These are phyloP conservation scores for Phaeotremella fagi DNA, from an alignment of 768 basidiomycete species.

Conservation along the genomic window DNA sequence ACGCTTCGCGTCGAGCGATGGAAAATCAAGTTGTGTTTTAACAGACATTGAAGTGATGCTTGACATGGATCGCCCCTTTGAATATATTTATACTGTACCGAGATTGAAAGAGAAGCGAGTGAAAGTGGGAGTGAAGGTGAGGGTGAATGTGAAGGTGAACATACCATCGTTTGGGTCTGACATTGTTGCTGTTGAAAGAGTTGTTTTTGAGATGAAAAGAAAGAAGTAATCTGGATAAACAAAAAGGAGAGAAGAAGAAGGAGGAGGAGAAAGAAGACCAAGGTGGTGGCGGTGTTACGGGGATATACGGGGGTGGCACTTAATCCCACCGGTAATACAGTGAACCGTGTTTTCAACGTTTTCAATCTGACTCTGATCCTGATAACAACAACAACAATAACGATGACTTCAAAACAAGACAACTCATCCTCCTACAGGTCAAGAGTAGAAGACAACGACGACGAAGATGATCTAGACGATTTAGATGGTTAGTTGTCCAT, in stretches of 20 bases:
- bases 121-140: neutral
- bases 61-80: too few relatives aligned
- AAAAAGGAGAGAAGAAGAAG: neutral
- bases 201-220: neutral
- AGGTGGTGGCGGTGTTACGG: neutral
- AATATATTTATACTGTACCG: slow-evolving; percentile 1
- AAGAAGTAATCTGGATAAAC: neutral
- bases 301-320: neutral
- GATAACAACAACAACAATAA: too few relatives aligned
- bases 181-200: slow-evolving; percentile 35
- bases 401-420: too few relatives aligned
- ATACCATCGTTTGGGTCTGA: slow-evolving; percentile 48
- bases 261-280: neutral
- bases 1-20: too few relatives aligned
- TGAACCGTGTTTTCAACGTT: neutral
- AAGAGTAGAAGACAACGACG: slow-evolving; percentile 34
- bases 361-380: neutral
- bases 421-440: slow-evolving; percentile 21
- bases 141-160: slow-evolving; percentile 10
- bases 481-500: slow-evolving; percentile 35
- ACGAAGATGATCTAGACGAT: slow-evolving; percentile 44
- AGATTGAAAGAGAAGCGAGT: slow-evolving; percentile 1
- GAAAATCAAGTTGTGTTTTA: too few relatives aligned
- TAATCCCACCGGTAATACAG: neutral
- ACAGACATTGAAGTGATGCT: too few relatives aligned